phyloP scores from a whole-genome alignment of 139 green algal species.

The Chlamydomonas sp. region DNA sequence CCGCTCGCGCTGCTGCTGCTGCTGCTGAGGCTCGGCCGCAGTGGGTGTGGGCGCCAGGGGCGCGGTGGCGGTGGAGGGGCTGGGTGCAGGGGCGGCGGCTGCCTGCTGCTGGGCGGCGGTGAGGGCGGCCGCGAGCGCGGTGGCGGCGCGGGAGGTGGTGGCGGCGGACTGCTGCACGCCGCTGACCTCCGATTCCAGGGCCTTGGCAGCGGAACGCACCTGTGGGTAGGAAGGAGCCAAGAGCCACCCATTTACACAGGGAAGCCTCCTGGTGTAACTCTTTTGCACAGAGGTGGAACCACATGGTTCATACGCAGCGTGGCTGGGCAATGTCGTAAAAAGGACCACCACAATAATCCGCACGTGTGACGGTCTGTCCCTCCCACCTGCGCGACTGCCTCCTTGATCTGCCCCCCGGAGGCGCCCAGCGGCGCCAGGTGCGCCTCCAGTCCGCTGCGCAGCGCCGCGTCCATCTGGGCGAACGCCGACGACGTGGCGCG shows the following conservation, averaged over 20 bases:
- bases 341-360: no score
- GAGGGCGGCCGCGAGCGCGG: not conserved
- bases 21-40: not conserved
- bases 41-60: not conserved
- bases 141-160: not conserved
- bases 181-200: constrained; percentile 35
- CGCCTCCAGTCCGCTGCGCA: constrained; percentile 71
- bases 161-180: constrained; percentile 2
- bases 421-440: constrained; percentile 58
- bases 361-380: not conserved
- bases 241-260: no score
- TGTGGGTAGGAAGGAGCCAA: no score
- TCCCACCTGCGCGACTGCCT: not conserved
- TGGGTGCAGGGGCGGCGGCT: not conserved
- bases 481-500: constrained; percentile 62
- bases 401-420: not conserved
- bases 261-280: no score
- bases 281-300: no score
- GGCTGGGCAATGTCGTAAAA: no score
- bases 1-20: not conserved
- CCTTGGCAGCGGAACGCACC: not conserved
- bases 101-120: not conserved
- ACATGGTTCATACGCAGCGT: no score
- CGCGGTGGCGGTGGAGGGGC: not conserved
- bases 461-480: constrained; percentile 73